Conservation (phyloP, 768 basidiomycete species). For the Suillus subaureus region DNA sequence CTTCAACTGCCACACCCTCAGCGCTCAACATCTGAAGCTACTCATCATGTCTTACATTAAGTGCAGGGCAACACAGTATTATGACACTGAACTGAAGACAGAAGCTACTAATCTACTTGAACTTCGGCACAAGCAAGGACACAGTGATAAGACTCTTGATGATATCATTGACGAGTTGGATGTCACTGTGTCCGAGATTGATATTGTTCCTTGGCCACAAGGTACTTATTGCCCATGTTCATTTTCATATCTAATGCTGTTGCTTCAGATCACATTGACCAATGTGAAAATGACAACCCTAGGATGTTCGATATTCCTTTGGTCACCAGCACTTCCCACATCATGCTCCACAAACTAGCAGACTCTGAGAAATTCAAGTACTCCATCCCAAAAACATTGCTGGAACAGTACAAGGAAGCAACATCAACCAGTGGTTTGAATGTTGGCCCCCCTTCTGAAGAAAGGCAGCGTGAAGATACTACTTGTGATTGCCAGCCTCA, state of each 20-base stretch:
- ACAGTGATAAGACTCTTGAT: not conserved
- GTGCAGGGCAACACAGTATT: not conserved
- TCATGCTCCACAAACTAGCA: not conserved
- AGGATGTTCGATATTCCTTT: not conserved
- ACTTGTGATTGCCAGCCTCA: not conserved
- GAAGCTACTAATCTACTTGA: not conserved
- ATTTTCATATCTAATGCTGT: not conserved
- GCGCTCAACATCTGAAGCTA: not conserved
- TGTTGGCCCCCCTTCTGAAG: not conserved
- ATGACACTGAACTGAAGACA: not conserved
- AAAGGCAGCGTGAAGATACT: not conserved
- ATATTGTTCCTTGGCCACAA: not conserved
- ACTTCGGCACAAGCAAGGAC: not conserved
- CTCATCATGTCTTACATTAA: not conserved
- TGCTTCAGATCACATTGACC: not conserved
- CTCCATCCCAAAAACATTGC: not conserved
- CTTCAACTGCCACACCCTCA: not conserved
- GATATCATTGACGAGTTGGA: constrained; percentile 1
- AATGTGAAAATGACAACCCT: not conserved
- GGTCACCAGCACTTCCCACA: not conserved
- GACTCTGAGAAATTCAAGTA: not conserved
- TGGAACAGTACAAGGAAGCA: not conserved
- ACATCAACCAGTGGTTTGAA: not conserved
- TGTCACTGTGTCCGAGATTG: not conserved
- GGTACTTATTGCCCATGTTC: not conserved